Evolutionary conservation across 257 asterid genomes (phyloP), one percentile per base, ranked within the genome.

Genomic region (Anisodus tanguticus): DNA sequence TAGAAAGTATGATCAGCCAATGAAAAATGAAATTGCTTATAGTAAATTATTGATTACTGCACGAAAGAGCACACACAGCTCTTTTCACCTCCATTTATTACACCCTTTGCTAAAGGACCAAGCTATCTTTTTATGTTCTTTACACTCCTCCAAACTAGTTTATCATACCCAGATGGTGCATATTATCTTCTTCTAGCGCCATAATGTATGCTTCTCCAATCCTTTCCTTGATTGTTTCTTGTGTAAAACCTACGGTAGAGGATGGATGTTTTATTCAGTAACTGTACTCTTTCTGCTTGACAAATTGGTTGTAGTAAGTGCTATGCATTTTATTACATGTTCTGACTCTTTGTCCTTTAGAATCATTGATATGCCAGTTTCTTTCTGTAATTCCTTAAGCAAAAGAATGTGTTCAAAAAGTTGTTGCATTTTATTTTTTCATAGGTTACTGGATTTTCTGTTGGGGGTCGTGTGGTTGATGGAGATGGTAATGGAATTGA

Each of bases 401-500:
- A 76, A 51, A 76, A 53, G 63, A 51, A 76, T 53, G 82, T 26
- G n/a, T 47, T 77, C 64, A 53, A 77, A 77, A 77, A 51, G 8
- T 37, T 53, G 82, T 53, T 51, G 63, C 31, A 11, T 53, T 70
- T 85, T 85, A 68, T 39, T 91, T 81, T 86, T 87, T 71, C 83
- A 22, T 86, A 96, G 99, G 99, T 96, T 82, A 96, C 98, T 85
- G 99, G 99, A 77, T 96, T 94, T 92, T 96, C 99, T 76, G 95
- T 94, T 88, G 99, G 99, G 68, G 99, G 99, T 26, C 99, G 98
- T 88, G 99, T 96, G 62, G 90, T 96, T 88, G 97, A 94, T 94
- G 92, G 93, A 71, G 89, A 83, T 88, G 98, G 98, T 70, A 84
- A 76, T 82, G 99, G 98, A 79, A 95, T 94, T 66, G 91, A 87